A percentile compares a stretch with the other conserved stretches of the same genome.
phyloP scores from a whole-genome alignment of 1,284 basidiomycete species.

The Phlebopus sp. region DNA sequence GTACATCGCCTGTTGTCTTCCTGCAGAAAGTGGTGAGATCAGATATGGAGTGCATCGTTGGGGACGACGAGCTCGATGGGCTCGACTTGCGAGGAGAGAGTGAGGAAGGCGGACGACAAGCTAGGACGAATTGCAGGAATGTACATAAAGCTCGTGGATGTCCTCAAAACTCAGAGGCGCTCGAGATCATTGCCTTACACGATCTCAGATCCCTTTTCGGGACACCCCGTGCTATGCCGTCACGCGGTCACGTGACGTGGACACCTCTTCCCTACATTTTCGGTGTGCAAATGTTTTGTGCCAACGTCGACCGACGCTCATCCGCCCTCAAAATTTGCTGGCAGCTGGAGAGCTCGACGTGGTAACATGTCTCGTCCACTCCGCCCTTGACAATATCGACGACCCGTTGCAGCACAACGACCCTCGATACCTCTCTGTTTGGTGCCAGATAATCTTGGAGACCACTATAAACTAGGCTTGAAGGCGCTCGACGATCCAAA shows the following conservation, averaged over 20 bases:
- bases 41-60: slow-evolving; percentile 72
- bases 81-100: slow-evolving; percentile 3
- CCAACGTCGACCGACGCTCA: too few relatives aligned
- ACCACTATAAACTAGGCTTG: too few relatives aligned
- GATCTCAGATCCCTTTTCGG: slow-evolving; percentile 33
- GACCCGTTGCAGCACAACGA: too few relatives aligned
- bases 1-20: slow-evolving; percentile 82
- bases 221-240: slow-evolving; percentile 26
- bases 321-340: slow-evolving; percentile 12
- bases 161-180: slow-evolving; percentile 2
- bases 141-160: not conserved
- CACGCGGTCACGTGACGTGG: slow-evolving; percentile 28
- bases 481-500: not conserved
- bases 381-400: too few relatives aligned
- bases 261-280: slow-evolving; percentile 5
- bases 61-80: slow-evolving; percentile 3
- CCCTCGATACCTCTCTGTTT: too few relatives aligned
- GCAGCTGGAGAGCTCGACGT: too few relatives aligned
- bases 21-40: slow-evolving; percentile 85
- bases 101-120: slow-evolving; percentile 8
- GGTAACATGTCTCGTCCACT: too few relatives aligned
- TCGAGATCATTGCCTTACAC: slow-evolving; percentile 14
- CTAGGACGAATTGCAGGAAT: not conserved
- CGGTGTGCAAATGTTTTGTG: slow-evolving; percentile 1
- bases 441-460: too few relatives aligned